Base-by-base conservation (phyloP, 2,329 filamentous ascomycete species). In the Trichophyton verrucosum region DNA sequence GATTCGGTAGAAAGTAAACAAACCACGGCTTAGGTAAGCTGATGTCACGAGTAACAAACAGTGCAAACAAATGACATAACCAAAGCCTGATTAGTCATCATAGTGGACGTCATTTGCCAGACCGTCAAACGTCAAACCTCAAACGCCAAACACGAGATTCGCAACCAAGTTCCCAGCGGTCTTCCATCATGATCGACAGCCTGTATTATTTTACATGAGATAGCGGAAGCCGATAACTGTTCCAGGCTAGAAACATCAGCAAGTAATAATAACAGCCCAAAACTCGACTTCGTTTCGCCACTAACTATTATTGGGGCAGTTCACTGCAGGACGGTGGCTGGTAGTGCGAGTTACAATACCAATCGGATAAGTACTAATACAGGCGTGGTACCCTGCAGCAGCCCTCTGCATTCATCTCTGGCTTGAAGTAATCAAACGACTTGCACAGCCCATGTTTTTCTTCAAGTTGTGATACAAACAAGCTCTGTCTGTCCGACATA, bases 1-100 rank as follows among this genome's bases (percentile, higher is more conserved):
- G 30, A 55, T 55, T 36, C 51, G 51, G 51, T 27, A 55, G 51
- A 55, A 55, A 55, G 51, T 55, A 55, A 55, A 55, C 51, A 55
- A 55, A 55, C 24, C n/a, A 6, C 4, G 1, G 51, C 51, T 55
- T 17, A 55, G 5, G 7, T 55, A 55, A 55, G 27, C 51, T 55
- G 51, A 55, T 36, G 30, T 55, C 51, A 55, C 33, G 8, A 2
- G 15, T 3, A 36, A 9, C 27, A 33, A 36, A 55, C 51, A 33
- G 15, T 36, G 51, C 51, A 55, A 55, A 55, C 51, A 55, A 4
- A 38, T 38, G 33, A 38, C 33, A 38, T 38, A 38, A 38, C 11
- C 3, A 3, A 24, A 38, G 1, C 2, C 13, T 6, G 38, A n/a
- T 44, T 44, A 44, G 40, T 44, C 40, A 44, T 44, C n/a, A 30